Base-by-base conservation (phyloP, 148 eudicot species). In the Polygonum aviculare region DNA sequence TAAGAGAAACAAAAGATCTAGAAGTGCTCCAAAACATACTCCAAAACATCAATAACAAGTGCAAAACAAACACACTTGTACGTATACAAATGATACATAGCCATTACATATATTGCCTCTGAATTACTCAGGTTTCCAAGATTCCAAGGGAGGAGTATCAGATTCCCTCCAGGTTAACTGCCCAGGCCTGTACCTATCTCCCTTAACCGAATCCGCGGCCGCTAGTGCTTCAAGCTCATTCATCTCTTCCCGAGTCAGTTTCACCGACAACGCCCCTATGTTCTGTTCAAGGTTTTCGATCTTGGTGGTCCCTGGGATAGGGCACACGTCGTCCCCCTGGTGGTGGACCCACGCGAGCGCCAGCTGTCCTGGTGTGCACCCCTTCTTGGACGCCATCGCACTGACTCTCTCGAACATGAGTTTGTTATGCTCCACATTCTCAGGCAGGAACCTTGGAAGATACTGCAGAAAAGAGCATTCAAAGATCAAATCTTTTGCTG, bases 261-360 rank as follows among this genome's bases (percentile, higher is more conserved):
- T 74, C 35, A 85, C 79, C 0, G 82, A 82, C 57, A 82, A 80
- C 2, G 88, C 84, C 18, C 50, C 74, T 2, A 85, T 79, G 63
- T 85, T 85, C 45, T 85, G 84, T n/a, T 83, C 76, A 0, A 85
- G 77, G 75, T 85, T 85, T 38, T 78, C 84, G 19, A 79, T 79
- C 84, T 80, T 80, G 39, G 85, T 85, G 48, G 88, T 85, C 15
- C 88, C 88, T 0, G 88, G 88, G 4, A 85, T 85, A 15, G 85
- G 88, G 65, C 85, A 83, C 7, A 85, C 84, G 44, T 83, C 84
- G 5, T 71, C 54, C 1, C 84, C 88, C 18, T 81, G 84, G 73
- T 85, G 85, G 51, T 85, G 84, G 36, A 85, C 82, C 84, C 88
- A 85, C 0, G 81, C 85, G 8, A 85, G 84, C 1, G 84, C 82